Conservation (phyloP, 768 basidiomycete genomes). For the Strobilomyces dryophilus region DNA sequence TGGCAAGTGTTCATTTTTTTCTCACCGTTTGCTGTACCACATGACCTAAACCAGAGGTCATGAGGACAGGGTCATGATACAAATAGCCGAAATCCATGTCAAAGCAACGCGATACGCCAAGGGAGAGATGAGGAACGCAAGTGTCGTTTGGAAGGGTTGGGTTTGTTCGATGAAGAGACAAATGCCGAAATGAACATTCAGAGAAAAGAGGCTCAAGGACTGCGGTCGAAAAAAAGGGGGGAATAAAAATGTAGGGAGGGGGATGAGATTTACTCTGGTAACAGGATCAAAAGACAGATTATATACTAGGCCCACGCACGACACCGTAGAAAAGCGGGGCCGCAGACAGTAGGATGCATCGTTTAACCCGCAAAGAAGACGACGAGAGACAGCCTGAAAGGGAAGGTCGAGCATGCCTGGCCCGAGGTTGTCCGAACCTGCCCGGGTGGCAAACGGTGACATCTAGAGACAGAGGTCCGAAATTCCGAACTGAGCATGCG, state of each 20-base stretch:
- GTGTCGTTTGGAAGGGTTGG: too few relatives aligned
- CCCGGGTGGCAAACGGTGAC: not conserved
- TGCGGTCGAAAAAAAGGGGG: not conserved
- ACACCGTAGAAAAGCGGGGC: not conserved
- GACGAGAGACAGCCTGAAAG: not conserved
- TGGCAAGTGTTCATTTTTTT: not conserved
- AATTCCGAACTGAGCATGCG: too few relatives aligned
- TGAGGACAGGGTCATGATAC: not conserved
- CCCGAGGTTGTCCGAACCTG: not conserved
- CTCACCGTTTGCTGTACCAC: constrained; percentile 6
- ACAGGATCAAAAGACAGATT: not conserved
- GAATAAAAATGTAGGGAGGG: not conserved
- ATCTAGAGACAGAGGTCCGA: too few relatives aligned
- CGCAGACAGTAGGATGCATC: not conserved
- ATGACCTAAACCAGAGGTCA: not conserved
- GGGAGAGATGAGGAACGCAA: not conserved
- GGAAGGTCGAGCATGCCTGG: not conserved
- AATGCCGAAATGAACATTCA: not conserved
- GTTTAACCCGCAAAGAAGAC: not conserved
- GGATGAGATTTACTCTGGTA: not conserved
- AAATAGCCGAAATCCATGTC: not conserved
- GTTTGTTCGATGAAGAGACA: not conserved
- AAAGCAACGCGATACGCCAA: not conserved
- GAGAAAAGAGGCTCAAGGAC: not conserved
- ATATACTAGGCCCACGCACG: not conserved